Evolutionary conservation across 164 flowering plant species (phyloP).

Genomic region (Magnolia officinalis): DNA sequence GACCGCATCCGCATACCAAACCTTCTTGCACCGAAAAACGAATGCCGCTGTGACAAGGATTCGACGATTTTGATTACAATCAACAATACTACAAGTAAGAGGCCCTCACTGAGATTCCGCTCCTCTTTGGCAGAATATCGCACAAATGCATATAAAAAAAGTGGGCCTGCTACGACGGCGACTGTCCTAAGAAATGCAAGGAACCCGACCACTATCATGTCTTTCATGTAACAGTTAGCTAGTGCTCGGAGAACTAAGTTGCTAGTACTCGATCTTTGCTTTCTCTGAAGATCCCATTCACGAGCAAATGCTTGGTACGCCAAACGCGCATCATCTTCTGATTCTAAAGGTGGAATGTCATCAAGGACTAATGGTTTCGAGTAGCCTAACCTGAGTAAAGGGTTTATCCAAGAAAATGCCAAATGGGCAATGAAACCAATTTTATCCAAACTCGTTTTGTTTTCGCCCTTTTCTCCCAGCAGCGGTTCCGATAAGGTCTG

Average conservation of each 20-base stretch:
- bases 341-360: conserved; percentile 56
- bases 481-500: conserved; percentile 42
- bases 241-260: conserved; percentile 47
- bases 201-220: conserved; percentile 44
- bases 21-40: conserved; percentile 54
- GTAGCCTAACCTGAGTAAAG: conserved; percentile 59
- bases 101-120: conserved; percentile 30
- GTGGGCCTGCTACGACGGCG: conserved; percentile 51
- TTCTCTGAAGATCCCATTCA: conserved; percentile 36
- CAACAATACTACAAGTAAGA: conserved; percentile 51
- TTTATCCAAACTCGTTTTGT: conserved; percentile 9
- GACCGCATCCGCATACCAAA: conserved; percentile 82
- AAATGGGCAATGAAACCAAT: conserved; percentile 43
- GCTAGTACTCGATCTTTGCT: conserved; percentile 8
- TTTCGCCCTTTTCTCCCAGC: conserved; percentile 19
- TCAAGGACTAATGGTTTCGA: conserved; percentile 51
- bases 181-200: conserved; percentile 47
- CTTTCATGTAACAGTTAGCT: conserved; percentile 47
- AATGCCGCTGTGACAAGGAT: conserved; percentile 69
- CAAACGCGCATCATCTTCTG: conserved; percentile 54
- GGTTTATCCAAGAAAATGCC: conserved; percentile 73
- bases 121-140: conserved; percentile 35
- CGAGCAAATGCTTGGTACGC: conserved; percentile 45
- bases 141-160: conserved; percentile 60
- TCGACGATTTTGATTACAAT: conserved; percentile 53